Evolutionary conservation across 768 basidiomycete genomes (phyloP).

Genomic region (Leucosporidium yakuticum): DNA sequence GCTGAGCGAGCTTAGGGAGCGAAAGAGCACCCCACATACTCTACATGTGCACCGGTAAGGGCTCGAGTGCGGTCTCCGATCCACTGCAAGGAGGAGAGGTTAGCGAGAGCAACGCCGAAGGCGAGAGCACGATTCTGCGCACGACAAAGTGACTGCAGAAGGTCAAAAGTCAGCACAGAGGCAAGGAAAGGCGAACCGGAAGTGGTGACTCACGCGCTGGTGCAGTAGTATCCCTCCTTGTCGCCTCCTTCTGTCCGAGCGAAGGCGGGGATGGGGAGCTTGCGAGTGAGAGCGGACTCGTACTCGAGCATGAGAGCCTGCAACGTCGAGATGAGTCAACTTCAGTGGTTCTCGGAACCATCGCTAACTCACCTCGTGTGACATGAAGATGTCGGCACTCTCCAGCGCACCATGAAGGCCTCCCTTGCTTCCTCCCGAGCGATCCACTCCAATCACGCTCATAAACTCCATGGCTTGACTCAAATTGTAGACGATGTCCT

Average conservation of each 20-base stretch:
- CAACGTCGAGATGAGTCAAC: constrained; percentile 45
- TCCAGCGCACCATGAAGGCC: constrained; percentile 69
- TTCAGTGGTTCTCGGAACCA: too few relatives aligned
- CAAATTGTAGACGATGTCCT: constrained; percentile 72
- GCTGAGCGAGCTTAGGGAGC: neutral
- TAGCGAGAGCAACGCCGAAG: neutral
- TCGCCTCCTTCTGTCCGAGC: constrained; percentile 4
- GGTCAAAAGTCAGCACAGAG: too few relatives aligned
- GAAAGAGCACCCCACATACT: constrained; percentile 43
- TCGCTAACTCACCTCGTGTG: constrained; percentile 46
- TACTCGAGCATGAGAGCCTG: constrained; percentile 85
- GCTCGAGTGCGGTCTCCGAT: constrained; percentile 94
- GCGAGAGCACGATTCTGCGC: neutral
- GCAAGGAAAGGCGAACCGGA: neutral
- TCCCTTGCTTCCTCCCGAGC: constrained; percentile 52
- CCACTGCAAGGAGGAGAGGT: constrained; percentile 56
- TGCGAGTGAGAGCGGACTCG: constrained; percentile 82
- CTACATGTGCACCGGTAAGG: constrained; percentile 85
- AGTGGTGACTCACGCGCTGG: neutral
- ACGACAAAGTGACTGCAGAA: constrained; percentile 3
- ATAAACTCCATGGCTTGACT: constrained; percentile 91
- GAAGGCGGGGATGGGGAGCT: constrained; percentile 25
- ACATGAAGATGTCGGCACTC: constrained; percentile 90
- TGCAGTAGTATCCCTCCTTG: constrained; percentile 26
- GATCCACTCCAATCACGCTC: constrained; percentile 71